Conservation (phyloP, 345 rosid species). For the Pseudoturritis turrita region DNA sequence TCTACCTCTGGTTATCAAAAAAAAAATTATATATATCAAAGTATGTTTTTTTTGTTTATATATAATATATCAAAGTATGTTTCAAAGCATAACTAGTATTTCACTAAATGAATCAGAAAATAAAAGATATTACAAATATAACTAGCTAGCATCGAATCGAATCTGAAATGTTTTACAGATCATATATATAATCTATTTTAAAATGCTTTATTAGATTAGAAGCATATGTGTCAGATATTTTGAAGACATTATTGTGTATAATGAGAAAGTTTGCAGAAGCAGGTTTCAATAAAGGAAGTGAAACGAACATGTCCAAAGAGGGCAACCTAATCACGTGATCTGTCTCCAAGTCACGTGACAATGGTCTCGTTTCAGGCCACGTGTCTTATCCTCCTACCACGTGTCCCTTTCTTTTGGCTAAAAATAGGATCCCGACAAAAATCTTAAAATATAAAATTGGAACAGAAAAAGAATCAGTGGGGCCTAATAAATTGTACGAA, state of each 20-base stretch:
- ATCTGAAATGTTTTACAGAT: neutral
- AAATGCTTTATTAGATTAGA: neutral
- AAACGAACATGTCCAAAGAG: constrained; percentile 19
- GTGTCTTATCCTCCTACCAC: neutral
- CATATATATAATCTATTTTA: neutral
- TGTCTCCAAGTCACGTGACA: constrained; percentile 25
- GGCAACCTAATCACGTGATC: constrained; percentile 30
- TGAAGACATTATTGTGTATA: constrained; percentile 14
- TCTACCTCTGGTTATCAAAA: too few relatives aligned
- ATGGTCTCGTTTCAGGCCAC: neutral
- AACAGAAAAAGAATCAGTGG: neutral
- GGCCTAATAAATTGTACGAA: constrained; percentile 19
- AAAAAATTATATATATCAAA: too few relatives aligned
- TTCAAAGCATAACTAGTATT: neutral
- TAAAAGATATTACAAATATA: neutral
- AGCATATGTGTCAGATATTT: constrained; percentile 14
- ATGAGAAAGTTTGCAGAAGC: constrained; percentile 14
- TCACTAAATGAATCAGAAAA: neutral
- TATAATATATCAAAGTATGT: neutral
- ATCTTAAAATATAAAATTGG: neutral
- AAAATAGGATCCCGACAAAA: constrained; percentile 5
- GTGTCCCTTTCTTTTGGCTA: constrained; percentile 14
- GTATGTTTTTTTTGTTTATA: too few relatives aligned
- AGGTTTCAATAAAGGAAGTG: constrained; percentile 10
- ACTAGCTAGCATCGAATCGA: neutral